These are phyloP conservation scores for Trametes polyzona DNA, from an alignment of 1,284 basidiomycete species.

Conservation along the genomic window DNA sequence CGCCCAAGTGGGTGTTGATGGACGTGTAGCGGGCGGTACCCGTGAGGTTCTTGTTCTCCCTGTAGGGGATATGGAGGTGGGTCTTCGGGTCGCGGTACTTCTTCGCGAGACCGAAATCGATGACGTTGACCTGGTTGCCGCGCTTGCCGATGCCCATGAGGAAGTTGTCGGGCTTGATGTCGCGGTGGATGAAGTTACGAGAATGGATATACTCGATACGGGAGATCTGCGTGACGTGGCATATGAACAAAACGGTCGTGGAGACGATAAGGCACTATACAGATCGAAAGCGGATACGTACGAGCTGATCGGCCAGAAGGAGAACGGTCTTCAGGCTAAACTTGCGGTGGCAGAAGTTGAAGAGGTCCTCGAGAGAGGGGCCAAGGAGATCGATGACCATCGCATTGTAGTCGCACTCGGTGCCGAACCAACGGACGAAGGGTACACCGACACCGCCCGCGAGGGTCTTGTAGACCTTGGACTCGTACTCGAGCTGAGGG, in stretches of 20 bases:
- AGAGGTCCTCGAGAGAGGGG: slow-evolving; percentile 96
- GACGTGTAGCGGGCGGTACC: slow-evolving; percentile 99
- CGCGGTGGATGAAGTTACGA: slow-evolving; percentile 99
- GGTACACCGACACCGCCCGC: slow-evolving; percentile 98
- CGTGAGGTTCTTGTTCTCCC: slow-evolving; percentile 99
- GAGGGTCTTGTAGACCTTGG: slow-evolving; percentile 95
- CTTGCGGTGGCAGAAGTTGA: slow-evolving; percentile 99
- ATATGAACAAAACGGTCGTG: not conserved
- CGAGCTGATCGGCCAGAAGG: slow-evolving; percentile 95
- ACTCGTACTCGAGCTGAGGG: slow-evolving; percentile 99
- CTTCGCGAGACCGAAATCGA: slow-evolving; percentile 99
- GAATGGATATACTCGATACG: slow-evolving; percentile 99
- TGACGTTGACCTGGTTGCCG: slow-evolving; percentile 99
- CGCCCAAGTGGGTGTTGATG: slow-evolving; percentile 98
- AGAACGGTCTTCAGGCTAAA: slow-evolving; percentile 98
- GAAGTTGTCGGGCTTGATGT: slow-evolving; percentile 99
- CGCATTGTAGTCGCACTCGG: slow-evolving; percentile 99
- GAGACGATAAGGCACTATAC: slow-evolving; percentile 15
- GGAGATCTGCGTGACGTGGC: slow-evolving; percentile 72
- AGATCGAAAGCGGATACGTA: slow-evolving; percentile 44
- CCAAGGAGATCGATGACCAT: slow-evolving; percentile 99
- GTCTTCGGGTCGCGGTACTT: slow-evolving; percentile 99
- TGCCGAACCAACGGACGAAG: slow-evolving; percentile 98
- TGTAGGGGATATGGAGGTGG: slow-evolving; percentile 98
- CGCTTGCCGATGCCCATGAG: slow-evolving; percentile 99